Evolutionary conservation across 148 eudicot species (phyloP).

Genomic region (Rhododendron ferrugineum): DNA sequence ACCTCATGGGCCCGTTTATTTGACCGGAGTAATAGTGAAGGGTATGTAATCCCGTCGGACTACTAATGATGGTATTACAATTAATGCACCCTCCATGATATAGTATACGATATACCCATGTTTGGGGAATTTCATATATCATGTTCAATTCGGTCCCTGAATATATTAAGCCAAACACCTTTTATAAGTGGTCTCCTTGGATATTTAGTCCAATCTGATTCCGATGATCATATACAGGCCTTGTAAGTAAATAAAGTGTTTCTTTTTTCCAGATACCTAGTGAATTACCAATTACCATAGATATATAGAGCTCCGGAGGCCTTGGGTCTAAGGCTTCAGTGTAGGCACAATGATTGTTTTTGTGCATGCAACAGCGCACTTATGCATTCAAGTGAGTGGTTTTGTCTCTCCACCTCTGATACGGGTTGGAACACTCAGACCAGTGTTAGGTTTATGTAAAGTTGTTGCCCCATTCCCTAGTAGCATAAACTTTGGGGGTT

Average conservation of each 20-base stretch:
- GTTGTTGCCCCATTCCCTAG: background rate
- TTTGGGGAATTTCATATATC: background rate
- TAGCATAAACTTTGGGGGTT: background rate
- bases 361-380: background rate
- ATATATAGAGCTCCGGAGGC: background rate
- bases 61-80: background rate
- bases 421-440: background rate
- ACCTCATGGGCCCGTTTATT: background rate
- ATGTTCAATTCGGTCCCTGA: background rate
- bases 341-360: background rate
- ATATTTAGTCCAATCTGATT: background rate
- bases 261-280: background rate
- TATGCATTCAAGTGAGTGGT: background rate
- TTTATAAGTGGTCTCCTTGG: background rate
- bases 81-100: background rate
- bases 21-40: background rate
- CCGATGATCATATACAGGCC: background rate
- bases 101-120: no score
- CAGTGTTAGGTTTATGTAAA: background rate
- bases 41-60: background rate
- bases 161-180: background rate
- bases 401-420: background rate
- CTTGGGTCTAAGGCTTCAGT: background rate
- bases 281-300: background rate
- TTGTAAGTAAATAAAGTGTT: background rate